Evolutionary conservation across 2,329 filamentous ascomycete genomes (phyloP).

Genomic region (Acrocalymma vagum): DNA sequence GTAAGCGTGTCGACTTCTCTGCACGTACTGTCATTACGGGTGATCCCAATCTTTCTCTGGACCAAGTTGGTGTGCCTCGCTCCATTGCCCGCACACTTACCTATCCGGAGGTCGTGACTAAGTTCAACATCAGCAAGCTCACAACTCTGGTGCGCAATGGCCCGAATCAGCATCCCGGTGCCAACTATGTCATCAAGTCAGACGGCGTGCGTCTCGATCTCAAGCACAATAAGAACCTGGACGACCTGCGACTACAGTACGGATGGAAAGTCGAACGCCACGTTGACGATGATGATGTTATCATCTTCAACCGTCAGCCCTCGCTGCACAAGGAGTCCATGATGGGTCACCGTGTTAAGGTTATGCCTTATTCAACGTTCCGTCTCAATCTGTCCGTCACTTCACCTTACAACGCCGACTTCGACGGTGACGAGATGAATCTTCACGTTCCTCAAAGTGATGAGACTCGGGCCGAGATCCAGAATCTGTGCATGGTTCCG

Average conservation of each 20-base stretch:
- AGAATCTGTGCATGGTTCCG: conserved; percentile 95
- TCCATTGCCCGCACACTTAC: conserved; percentile 93
- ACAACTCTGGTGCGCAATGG: conserved; percentile 91
- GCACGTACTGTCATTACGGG: conserved; percentile 99
- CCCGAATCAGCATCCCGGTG: conserved; percentile 93
- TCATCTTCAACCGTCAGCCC: conserved; percentile 99
- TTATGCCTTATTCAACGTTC: conserved; percentile 99
- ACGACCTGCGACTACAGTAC: conserved; percentile 87
- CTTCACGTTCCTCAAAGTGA: conserved; percentile 98
- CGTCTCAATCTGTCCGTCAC: conserved; percentile 97
- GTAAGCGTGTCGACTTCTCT: conserved; percentile 94
- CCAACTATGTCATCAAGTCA: conserved; percentile 93
- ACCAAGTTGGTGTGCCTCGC: conserved; percentile 95
- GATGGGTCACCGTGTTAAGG: conserved; percentile 98
- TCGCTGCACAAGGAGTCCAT: conserved; percentile 99
- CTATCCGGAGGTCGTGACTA: conserved; percentile 96
- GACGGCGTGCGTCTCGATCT: conserved; percentile 95
- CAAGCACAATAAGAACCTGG: conserved; percentile 88
- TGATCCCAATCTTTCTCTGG: conserved; percentile 93
- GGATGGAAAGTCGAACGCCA: conserved; percentile 99
- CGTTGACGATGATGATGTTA: conserved; percentile 93
- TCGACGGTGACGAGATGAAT: conserved; percentile 99
- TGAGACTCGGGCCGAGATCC: conserved; percentile 94
- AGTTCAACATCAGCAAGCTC: conserved; percentile 95
- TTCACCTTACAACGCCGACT: conserved; percentile 99